Evolutionary conservation across 2,329 filamentous ascomycete species (phyloP).

Genomic region (Penicillium occitanis): DNA sequence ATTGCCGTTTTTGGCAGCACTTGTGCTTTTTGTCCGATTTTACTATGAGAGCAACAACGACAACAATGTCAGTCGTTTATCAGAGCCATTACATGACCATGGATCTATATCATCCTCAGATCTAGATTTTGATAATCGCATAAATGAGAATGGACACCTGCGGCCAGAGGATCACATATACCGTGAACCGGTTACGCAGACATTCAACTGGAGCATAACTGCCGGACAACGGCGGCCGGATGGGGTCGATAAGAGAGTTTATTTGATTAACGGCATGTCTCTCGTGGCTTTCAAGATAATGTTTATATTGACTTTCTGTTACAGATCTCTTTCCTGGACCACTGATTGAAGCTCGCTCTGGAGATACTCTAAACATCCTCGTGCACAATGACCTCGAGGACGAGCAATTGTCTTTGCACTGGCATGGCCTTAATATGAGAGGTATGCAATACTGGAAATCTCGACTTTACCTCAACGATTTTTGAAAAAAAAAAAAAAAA

Average conservation of each 20-base stretch:
- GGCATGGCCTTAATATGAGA: constrained; percentile 49
- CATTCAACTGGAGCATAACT: constrained; percentile 46
- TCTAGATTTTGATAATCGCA: constrained; percentile 6
- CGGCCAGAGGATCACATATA: constrained; percentile 47
- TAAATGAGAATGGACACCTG: constrained; percentile 27
- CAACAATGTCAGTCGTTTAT: constrained; percentile 11
- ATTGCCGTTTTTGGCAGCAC: constrained; percentile 15
- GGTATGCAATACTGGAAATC: constrained; percentile 16
- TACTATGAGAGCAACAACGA: constrained; percentile 6
- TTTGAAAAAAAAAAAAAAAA: too few species aligned
- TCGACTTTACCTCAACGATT: too few species aligned
- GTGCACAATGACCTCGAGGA: constrained; percentile 44
- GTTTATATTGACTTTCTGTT: not conserved
- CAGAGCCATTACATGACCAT: constrained; percentile 22
- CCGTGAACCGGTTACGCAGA: constrained; percentile 36
- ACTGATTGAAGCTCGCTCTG: constrained; percentile 50
- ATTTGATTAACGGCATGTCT: constrained; percentile 50
- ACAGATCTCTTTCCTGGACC: constrained; percentile 50
- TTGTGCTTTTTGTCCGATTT: constrained; percentile 15
- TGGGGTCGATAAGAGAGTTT: constrained; percentile 52
- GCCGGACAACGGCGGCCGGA: constrained; percentile 45
- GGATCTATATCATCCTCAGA: not conserved
- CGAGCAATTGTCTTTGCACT: constrained; percentile 47
- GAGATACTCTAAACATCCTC: constrained; percentile 47
- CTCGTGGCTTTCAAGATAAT: not conserved